Evolutionary conservation across 306 rosid genomes (phyloP), one percentile per base, ranked within the genome.

Genomic region (Lagenaria siceraria): DNA sequence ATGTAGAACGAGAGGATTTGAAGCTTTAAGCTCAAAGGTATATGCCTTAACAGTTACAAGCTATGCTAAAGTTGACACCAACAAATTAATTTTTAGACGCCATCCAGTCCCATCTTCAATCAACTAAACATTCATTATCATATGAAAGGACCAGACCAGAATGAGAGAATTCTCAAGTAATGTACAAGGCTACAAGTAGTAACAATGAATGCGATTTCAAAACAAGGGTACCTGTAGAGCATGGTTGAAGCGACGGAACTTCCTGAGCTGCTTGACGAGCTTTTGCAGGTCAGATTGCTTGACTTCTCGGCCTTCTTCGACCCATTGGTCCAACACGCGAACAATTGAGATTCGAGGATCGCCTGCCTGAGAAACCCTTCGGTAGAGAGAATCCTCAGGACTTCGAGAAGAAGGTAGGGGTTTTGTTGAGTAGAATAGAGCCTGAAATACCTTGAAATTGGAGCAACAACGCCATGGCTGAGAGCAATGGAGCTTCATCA

Each of bases 171-270:
- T 46, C 6, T 70, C 18, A 43, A 43, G 75, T 29, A 33, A 8
- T 9, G 48, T 33, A 33, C 70, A 61, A 27, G 64, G 4, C 33
- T 3, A 59, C 64, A 62, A 62, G 43, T 29, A 31, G 69, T 31
- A 38, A 54, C 7, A 40, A 58, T 8, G 18, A 6, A 25, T 5
- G 70, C 24, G 9, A 21, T 40, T 43, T 11, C 25, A 27, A 33
- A 49, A 8, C 15, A 62, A 54, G 63, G 21, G 43, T 35, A 90
- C 93, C 90, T 90, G 89, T 42, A 92, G 92, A 80, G 97, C 97
- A 29, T 90, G 97, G 1, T 52, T 19, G 85, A 42, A 85, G 49
- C 93, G 96, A 65, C 86, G 88, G 35, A 48, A 49, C 24, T 33
- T 76, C 36, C 88, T 55, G 68, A 92, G 93, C 76, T 75, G 81